Evolutionary conservation across 441 rosid species (phyloP).

Genomic region (Lagerstroemia fauriei): DNA sequence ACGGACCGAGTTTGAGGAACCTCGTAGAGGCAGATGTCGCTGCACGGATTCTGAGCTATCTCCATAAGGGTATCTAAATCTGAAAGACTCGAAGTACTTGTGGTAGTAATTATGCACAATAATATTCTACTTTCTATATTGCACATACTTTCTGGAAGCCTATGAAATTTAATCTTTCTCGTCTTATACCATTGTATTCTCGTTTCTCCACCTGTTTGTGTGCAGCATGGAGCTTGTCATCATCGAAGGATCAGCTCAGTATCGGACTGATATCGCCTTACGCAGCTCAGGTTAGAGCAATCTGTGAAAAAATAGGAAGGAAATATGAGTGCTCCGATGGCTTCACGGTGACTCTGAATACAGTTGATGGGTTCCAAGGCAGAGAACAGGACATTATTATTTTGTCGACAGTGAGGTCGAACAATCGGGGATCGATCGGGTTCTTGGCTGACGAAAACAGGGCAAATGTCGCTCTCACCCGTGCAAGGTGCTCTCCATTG

Average conservation of each 20-base stretch:
- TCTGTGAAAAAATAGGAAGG: constrained; percentile 34
- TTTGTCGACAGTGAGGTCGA: constrained; percentile 40
- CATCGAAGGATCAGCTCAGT: constrained; percentile 28
- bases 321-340: constrained; percentile 23
- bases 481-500: constrained; percentile 34
- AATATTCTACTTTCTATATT: too few relatives aligned
- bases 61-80: constrained; percentile 42
- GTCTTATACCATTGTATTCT: neutral
- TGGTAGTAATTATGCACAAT: too few relatives aligned
- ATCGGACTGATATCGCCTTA: constrained; percentile 47
- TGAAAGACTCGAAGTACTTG: too few relatives aligned
- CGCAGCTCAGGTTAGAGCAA: constrained; percentile 39
- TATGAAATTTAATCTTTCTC: too few relatives aligned
- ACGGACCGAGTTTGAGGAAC: constrained; percentile 35
- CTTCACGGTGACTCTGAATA: constrained; percentile 35
- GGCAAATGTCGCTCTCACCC: constrained; percentile 42
- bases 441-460: constrained; percentile 32
- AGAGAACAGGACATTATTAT: constrained; percentile 46
- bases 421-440: constrained; percentile 29
- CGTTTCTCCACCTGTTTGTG: neutral
- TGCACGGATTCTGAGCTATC: constrained; percentile 37
- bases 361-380: constrained; percentile 48
- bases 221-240: constrained; percentile 33
- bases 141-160: too few relatives aligned
- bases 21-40: constrained; percentile 52